These are phyloP conservation scores for Tetrahymena malaccensis DNA, from an alignment of 73 alveolate genomes.

Conservation along the genomic window DNA sequence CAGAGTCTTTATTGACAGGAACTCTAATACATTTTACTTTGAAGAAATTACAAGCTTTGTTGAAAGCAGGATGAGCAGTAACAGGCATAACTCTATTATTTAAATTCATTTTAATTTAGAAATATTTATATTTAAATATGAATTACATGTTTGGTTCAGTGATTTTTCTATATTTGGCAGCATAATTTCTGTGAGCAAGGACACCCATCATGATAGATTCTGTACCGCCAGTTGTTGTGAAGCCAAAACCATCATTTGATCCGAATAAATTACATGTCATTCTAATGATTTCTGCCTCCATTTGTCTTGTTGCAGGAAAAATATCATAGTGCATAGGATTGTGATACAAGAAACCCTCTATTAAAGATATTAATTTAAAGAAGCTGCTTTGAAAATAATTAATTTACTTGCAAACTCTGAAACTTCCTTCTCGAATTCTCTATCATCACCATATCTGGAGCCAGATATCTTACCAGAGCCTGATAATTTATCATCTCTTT, in stretches of 20 bases:
- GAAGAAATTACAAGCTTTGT: constrained; percentile 85
- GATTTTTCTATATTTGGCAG: constrained; percentile 54
- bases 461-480: constrained; percentile 32
- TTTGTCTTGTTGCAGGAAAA: constrained; percentile 61
- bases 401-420: constrained; percentile 6
- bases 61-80: constrained; percentile 95
- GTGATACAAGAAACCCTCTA: constrained; percentile 49
- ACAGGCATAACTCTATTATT: constrained; percentile 53
- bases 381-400: not conserved
- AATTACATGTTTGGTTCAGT: constrained; percentile 14
- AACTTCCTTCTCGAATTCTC: constrained; percentile 8
- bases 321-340: constrained; percentile 89
- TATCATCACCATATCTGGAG: constrained; percentile 11
- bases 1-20: constrained; percentile 51
- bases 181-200: constrained; percentile 80
- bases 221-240: constrained; percentile 95
- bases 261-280: constrained; percentile 88
- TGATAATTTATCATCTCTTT: constrained; percentile 15
- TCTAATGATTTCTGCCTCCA: constrained; percentile 85
- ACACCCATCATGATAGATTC: constrained; percentile 87
- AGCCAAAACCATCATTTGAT: constrained; percentile 88
- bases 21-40: constrained; percentile 73
- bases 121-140: not conserved
- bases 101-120: constrained; percentile 38
- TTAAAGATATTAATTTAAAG: not conserved